phyloP scores from a whole-genome alignment of 1,139 yeast genomes.

The Debaryomycetaceae sp. region DNA sequence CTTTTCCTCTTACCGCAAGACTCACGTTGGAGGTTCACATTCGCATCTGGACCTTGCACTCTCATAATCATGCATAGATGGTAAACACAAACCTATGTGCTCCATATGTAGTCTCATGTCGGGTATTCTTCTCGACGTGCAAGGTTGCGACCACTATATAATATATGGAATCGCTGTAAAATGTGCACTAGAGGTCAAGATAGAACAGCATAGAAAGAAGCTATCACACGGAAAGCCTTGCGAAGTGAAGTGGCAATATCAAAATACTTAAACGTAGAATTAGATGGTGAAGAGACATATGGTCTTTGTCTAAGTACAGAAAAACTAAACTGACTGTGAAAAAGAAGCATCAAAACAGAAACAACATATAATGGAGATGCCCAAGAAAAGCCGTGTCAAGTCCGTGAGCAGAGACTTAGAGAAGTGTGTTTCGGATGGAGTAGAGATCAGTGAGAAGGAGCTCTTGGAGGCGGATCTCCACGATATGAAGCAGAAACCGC shows the following conservation, averaged over 20 bases:
- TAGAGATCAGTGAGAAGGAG: background rate
- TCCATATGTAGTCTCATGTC: background rate
- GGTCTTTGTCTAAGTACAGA: no score
- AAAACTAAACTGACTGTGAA: no score
- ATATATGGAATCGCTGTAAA: background rate
- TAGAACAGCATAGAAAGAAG: no score
- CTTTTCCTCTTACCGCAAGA: no score
- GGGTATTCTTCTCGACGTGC: background rate
- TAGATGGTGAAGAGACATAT: no score
- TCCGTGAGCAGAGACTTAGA: background rate
- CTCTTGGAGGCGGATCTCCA: background rate
- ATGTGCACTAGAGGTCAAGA: no score
- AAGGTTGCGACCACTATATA: background rate
- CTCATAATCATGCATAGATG: background rate
- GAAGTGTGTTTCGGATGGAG: background rate
- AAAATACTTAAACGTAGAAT: no score
- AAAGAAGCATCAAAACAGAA: no score
- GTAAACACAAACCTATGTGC: background rate
- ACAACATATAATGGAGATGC: background rate
- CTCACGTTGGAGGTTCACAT: no score
- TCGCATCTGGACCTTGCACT: background rate
- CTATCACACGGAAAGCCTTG: no score
- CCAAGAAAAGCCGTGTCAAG: background rate
- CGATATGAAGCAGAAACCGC: background rate
- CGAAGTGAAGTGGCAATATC: no score